phyloP scores from a whole-genome alignment of 2,329 filamentous ascomycete species.

The Ophiocordyceps camponoti-leonardi region DNA sequence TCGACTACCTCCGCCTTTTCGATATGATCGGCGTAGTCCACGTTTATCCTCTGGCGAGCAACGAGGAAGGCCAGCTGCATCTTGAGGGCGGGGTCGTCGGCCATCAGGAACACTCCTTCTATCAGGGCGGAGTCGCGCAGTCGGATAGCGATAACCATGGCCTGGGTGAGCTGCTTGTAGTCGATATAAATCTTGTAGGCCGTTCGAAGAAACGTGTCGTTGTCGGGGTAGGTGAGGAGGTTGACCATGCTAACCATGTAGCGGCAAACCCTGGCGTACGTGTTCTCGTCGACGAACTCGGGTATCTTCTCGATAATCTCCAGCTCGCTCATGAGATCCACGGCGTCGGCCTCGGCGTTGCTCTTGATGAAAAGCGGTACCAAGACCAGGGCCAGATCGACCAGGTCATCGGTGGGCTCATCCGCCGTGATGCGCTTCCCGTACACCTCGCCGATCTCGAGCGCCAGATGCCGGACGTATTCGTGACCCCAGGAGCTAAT shows the following conservation, averaged over 20 bases:
- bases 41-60: constrained; percentile 74
- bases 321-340: constrained; percentile 90
- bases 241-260: constrained; percentile 99
- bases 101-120: constrained; percentile 61
- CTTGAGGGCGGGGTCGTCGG: constrained; percentile 65
- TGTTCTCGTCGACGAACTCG: constrained; percentile 82
- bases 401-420: constrained; percentile 65
- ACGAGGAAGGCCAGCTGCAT: constrained; percentile 91
- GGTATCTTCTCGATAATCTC: constrained; percentile 92
- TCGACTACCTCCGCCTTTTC: constrained; percentile 58
- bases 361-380: constrained; percentile 93
- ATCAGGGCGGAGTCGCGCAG: constrained; percentile 80
- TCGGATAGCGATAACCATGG: constrained; percentile 84
- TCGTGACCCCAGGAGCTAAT: constrained; percentile 97
- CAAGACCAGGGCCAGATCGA: constrained; percentile 66
- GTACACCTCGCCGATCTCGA: constrained; percentile 93
- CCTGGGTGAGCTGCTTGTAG: constrained; percentile 85
- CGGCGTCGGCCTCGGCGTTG: constrained; percentile 95
- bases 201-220: constrained; percentile 84
- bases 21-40: constrained; percentile 49
- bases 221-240: constrained; percentile 91
- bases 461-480: constrained; percentile 85
- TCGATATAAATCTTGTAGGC: constrained; percentile 87
- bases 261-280: constrained; percentile 79
- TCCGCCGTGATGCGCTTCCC: constrained; percentile 75